Percentiles rank a stretch among this genome's conserved stretches.
Conservation (phyloP, 495 filamentous ascomycete species). For the Xylaria flabelliformis region DNA sequence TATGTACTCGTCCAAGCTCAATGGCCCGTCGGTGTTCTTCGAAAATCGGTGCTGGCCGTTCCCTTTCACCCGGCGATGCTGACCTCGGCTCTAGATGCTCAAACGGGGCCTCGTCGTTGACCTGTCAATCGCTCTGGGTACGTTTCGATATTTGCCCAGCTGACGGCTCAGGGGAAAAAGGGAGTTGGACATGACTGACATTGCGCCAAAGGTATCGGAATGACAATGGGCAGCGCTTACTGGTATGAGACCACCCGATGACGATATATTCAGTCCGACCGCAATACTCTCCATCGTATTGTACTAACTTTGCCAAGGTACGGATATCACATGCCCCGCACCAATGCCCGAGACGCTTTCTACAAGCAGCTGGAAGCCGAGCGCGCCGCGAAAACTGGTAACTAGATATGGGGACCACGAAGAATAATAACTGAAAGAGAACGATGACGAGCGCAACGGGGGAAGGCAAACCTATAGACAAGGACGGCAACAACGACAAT, state of each 20-base stretch:
- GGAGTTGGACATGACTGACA: conserved; percentile 23
- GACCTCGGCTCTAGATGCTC: conserved; percentile 51
- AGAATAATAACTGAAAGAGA: background rate
- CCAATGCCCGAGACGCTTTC: conserved; percentile 54
- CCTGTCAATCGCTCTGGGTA: conserved; percentile 53
- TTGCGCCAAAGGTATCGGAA: conserved; percentile 47
- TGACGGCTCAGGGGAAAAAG: background rate
- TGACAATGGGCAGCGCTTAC: conserved; percentile 51
- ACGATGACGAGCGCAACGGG: background rate
- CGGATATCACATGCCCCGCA: conserved; percentile 60
- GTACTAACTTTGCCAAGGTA: conserved; percentile 48
- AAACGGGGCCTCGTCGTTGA: conserved; percentile 56
- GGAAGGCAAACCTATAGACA: conserved; percentile 11
- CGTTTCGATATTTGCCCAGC: conserved; percentile 29
- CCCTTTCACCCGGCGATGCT: conserved; percentile 23
- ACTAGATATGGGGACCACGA: background rate
- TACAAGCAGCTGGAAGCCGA: conserved; percentile 56
- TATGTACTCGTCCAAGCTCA: conserved; percentile 38
- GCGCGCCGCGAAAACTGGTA: conserved; percentile 43
- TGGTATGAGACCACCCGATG: conserved; percentile 46
- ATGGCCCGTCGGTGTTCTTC: conserved; percentile 23
- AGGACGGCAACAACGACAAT: conserved; percentile 13
- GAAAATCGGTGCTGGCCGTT: background rate
- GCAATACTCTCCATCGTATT: background rate
- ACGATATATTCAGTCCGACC: background rate